Conservation (phyloP, 345 rosid species). For the Citrus mangshanensis region DNA sequence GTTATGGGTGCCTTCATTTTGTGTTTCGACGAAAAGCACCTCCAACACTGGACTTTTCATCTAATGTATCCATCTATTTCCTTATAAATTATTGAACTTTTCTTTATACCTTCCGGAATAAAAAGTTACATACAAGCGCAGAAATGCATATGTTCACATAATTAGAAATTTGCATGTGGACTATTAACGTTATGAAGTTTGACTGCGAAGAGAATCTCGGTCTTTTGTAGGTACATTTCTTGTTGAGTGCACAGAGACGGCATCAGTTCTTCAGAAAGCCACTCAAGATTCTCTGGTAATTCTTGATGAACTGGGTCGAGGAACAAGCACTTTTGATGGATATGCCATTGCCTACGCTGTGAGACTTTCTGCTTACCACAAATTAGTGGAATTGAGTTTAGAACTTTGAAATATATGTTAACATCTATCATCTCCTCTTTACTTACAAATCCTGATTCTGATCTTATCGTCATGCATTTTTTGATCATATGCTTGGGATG, state of each 20-base stretch:
- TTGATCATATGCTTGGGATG: background rate
- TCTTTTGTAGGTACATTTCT: conserved; percentile 76
- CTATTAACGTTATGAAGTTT: conserved; percentile 8
- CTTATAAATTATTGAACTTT: background rate
- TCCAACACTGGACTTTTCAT: background rate
- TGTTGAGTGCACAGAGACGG: conserved; percentile 93
- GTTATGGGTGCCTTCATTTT: background rate
- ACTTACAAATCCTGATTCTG: background rate
- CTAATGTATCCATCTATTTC: background rate
- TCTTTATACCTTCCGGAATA: background rate
- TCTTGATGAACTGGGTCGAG: conserved; percentile 95
- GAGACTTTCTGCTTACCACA: conserved; percentile 12
- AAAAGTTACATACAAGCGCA: background rate
- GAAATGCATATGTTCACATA: background rate
- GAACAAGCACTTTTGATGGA: conserved; percentile 97
- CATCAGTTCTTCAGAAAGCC: conserved; percentile 91
- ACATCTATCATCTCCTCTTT: background rate
- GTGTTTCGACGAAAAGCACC: background rate
- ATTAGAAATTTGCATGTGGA: background rate
- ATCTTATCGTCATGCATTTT: background rate
- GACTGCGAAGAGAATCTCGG: conserved; percentile 3
- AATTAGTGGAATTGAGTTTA: background rate
- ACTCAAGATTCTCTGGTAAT: conserved; percentile 86
- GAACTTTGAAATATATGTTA: background rate
- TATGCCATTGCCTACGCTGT: conserved; percentile 96